Percentiles rank a stretch among this genome's conserved stretches.
Conservation (phyloP, 192 early-diverging fungal genomes). For the Backusella psychrophila region DNA sequence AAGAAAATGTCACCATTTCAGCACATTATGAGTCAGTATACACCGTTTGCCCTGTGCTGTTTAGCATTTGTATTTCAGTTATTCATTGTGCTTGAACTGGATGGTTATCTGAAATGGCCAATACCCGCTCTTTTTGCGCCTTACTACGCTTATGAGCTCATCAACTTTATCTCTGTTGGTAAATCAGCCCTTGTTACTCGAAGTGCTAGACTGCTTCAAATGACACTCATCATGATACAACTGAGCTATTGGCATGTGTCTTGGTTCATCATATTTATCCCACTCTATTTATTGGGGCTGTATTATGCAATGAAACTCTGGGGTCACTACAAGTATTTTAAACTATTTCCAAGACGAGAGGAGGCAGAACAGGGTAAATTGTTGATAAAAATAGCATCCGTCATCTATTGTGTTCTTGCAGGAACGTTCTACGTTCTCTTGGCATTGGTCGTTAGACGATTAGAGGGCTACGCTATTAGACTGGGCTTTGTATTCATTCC, state of each 20-base stretch:
- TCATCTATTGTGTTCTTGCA: slow-evolving; percentile 19
- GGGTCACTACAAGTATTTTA: slow-evolving; percentile 28
- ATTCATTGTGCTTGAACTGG: slow-evolving; percentile 63
- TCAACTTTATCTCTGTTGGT: slow-evolving; percentile 49
- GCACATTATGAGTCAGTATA: not conserved
- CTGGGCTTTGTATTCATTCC: slow-evolving; percentile 60
- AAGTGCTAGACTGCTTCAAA: slow-evolving; percentile 6
- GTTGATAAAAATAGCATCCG: slow-evolving; percentile 36
- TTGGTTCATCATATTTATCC: slow-evolving; percentile 65
- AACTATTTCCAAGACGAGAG: slow-evolving; percentile 26
- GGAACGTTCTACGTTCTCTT: slow-evolving; percentile 45
- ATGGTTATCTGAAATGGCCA: slow-evolving; percentile 54
- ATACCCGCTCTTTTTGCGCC: slow-evolving; percentile 70
- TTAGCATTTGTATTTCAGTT: slow-evolving; percentile 68
- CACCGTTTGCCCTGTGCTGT: slow-evolving; percentile 11
- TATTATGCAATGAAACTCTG: slow-evolving; percentile 47
- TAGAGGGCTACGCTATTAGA: slow-evolving; percentile 40
- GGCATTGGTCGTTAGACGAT: slow-evolving; percentile 44
- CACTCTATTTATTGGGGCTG: slow-evolving; percentile 55
- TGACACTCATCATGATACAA: slow-evolving; percentile 45
- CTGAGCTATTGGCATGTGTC: slow-evolving; percentile 42
- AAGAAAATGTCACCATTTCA: not conserved
- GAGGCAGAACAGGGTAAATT: slow-evolving; percentile 40
- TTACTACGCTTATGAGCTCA: slow-evolving; percentile 70
- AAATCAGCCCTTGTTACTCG: not conserved